Evolutionary conservation across 2,329 filamentous ascomycete species (phyloP).

Genomic region (Colletotrichum sojae): DNA sequence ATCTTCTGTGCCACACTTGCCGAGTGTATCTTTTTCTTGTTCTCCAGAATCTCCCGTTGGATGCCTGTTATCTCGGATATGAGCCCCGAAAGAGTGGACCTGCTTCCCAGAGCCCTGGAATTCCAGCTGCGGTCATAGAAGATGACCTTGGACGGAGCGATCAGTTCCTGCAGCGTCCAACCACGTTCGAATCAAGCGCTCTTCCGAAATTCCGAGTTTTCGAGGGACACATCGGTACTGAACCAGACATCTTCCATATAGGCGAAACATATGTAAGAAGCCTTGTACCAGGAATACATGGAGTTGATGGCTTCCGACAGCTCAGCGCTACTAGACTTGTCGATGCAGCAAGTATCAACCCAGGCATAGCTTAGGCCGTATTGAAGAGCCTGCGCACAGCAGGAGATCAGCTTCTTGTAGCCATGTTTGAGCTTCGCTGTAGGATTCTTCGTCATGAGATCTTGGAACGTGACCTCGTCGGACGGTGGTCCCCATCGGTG

Average conservation of each 20-base stretch:
- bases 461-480: neutral
- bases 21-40: conserved; percentile 9
- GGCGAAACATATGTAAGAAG: conserved; percentile 29
- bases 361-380: conserved; percentile 20
- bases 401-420: neutral
- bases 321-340: conserved; percentile 36
- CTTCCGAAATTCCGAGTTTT: neutral
- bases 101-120: conserved; percentile 20
- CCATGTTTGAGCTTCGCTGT: neutral
- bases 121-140: conserved; percentile 44
- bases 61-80: conserved; percentile 49
- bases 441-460: neutral
- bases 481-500: neutral
- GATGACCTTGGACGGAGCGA: conserved; percentile 41
- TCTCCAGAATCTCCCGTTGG: neutral
- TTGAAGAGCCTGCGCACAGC: neutral
- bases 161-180: conserved; percentile 45
- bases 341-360: conserved; percentile 42
- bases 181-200: conserved; percentile 44
- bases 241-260: conserved; percentile 17
- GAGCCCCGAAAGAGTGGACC: conserved; percentile 16
- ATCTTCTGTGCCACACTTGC: conserved; percentile 45
- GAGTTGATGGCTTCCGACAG: conserved; percentile 37
- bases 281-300: conserved; percentile 41
- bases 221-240: neutral